Evolutionary conservation across 257 asterid species (phyloP).

Genomic region (Salvia rosmarinus): DNA sequence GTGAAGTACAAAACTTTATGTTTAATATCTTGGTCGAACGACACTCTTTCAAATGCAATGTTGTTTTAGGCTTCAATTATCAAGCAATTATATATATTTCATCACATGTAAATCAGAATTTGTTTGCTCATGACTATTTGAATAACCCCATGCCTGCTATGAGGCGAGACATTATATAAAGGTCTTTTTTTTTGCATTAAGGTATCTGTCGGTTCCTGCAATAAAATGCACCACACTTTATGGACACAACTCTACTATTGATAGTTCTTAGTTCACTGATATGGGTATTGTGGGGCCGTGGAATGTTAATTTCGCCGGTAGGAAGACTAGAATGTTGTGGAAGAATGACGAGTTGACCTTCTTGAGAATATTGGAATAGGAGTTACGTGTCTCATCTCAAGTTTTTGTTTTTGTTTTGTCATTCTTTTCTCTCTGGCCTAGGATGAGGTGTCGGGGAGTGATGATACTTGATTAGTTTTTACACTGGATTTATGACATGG

Average conservation of each 20-base stretch:
- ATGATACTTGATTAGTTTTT: not conserved
- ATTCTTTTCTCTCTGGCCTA: not conserved
- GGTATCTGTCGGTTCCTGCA: not conserved
- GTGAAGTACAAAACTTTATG: not conserved
- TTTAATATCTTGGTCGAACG: not conserved
- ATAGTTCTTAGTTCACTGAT: not conserved
- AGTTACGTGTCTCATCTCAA: not conserved
- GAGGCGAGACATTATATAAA: not conserved
- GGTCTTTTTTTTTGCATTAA: not conserved
- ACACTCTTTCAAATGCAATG: not conserved
- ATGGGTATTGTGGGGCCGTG: not conserved
- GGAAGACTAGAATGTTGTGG: not conserved
- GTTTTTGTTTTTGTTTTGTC: not conserved
- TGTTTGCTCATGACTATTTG: not conserved
- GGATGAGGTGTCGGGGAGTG: not conserved
- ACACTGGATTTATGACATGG: not conserved
- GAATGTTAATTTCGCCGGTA: not conserved
- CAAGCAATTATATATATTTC: not conserved
- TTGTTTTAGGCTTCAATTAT: conserved; percentile 11
- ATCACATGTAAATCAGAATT: not conserved
- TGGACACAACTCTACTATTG: not conserved
- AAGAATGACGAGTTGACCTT: not conserved
- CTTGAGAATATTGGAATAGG: not conserved
- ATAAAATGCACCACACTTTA: not conserved
- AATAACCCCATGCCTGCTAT: not conserved